Evolutionary conservation across 352 stramenopile genomes (phyloP), one percentile per base, ranked within the genome.

Genomic region (Pilasporangium apinafurcum): DNA sequence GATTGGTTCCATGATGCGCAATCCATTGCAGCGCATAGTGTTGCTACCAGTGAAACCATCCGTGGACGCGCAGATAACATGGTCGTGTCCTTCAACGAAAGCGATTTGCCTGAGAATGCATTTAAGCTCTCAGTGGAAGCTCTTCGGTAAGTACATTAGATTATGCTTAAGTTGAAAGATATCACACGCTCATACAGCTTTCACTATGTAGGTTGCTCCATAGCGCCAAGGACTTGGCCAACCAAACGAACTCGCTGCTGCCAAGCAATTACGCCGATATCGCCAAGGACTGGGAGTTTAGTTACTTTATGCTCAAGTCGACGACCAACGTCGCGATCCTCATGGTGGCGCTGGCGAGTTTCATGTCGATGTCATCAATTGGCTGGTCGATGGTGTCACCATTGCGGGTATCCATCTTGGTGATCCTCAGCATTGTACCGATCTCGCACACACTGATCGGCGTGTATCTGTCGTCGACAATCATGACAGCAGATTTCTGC

Each of bases 401-500:
- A 12, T 52, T 92, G 32, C 65, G 80, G 8, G 44, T 92, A 37
- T 71, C 80, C n/a, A 83, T 92, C 50, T 58, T 92, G 4, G 48
- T 92, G 8, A 74, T 88, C 22, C 34, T 92, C 34, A 87, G 73
- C 28, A 64, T 89, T 30, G 67, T 92, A 31, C 80, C 80, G 2
- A 77, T 88, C 24, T 89, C 80, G 1, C 77, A 92, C 62, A 86
- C 76, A 20, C 52, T 92, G 5, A 80, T 89, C 38, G 80, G 80
- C 14, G 70, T 82, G 8, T 92, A 89, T 41, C 39, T 92, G 33
- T 80, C 76, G 48, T 82, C 76, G 30, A 86, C 76, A 26, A 83
- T 92, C 50, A 68, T 89, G 65, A 86, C 77, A 27, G 71, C 80
- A 16, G 80, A 92, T 52, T 89, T 89, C 35, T 92, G 80, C 32